Evolutionary conservation across 78 protist species (phyloP).

Genomic region (Chrysochromulina tobinii): DNA sequence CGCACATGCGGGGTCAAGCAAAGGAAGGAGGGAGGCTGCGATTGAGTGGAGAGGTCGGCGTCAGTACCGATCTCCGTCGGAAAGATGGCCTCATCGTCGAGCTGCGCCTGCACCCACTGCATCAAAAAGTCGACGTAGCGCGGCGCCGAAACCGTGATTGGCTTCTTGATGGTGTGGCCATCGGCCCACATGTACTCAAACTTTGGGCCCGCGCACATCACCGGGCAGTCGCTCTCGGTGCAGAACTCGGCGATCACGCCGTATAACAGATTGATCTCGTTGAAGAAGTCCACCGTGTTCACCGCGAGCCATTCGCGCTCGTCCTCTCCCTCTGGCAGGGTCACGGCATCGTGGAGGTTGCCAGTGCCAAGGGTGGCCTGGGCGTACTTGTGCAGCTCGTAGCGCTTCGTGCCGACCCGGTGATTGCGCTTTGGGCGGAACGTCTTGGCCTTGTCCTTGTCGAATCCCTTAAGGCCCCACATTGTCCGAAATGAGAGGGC

Average conservation of each 20-base stretch:
- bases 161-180: background rate
- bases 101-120: constrained; percentile 94
- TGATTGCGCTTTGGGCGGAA: background rate
- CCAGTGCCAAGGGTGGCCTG: constrained; percentile 63
- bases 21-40: too few species aligned
- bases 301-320: constrained; percentile 96
- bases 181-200: constrained; percentile 45
- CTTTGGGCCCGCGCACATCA: constrained; percentile 49
- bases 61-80: constrained; percentile 56
- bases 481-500: too few species aligned
- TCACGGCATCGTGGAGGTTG: constrained; percentile 78
- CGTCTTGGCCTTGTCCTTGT: background rate
- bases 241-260: constrained; percentile 96
- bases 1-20: too few species aligned
- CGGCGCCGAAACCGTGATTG: background rate
- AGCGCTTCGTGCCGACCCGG: constrained; percentile 39
- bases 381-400: constrained; percentile 39
- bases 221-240: constrained; percentile 90
- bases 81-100: constrained; percentile 92
- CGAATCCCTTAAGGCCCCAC: too few species aligned
- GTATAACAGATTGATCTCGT: constrained; percentile 93
- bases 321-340: constrained; percentile 95
- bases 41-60: too few species aligned
- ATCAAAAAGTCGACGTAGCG: constrained; percentile 37
- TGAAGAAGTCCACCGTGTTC: constrained; percentile 95